These are phyloP conservation scores for Drechmeria coniospora DNA, from an alignment of 2,329 filamentous ascomycete genomes.

Conservation along the genomic window DNA sequence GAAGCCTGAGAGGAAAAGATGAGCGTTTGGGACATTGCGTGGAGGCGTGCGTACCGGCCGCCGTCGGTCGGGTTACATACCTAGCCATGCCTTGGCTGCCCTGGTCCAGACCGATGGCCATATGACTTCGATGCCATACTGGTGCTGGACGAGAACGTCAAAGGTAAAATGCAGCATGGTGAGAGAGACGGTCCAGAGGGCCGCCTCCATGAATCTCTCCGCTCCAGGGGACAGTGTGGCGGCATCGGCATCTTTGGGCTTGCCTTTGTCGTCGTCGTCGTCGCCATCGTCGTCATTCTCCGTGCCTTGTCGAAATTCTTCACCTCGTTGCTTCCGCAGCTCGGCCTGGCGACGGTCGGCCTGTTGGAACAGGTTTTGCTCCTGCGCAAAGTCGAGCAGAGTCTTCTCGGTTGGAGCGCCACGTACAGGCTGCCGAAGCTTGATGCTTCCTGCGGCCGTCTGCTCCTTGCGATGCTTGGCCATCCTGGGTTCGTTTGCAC, in stretches of 20 bases:
- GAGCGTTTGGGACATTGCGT: too few relatives aligned
- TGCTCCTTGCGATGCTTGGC: constrained; percentile 34
- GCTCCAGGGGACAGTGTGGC: constrained; percentile 24
- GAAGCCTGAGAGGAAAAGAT: constrained; percentile 28
- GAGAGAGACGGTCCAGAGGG: constrained; percentile 46
- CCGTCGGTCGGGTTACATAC: constrained; percentile 22
- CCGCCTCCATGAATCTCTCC: constrained; percentile 38
- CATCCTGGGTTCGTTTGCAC: constrained; percentile 22
- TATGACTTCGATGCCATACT: constrained; percentile 53
- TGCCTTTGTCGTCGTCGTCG: constrained; percentile 10
- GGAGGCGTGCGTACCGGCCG: too few relatives aligned
- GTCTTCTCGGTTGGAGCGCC: constrained; percentile 47
- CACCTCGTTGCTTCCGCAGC: constrained; percentile 8
- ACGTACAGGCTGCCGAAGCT: constrained; percentile 54
- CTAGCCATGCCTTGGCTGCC: constrained; percentile 33
- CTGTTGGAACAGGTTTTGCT: constrained; percentile 41
- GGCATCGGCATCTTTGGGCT: constrained; percentile 14
- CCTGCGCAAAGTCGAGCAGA: constrained; percentile 56
- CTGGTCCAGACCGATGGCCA: constrained; percentile 41
- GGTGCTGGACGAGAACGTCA: constrained; percentile 63
- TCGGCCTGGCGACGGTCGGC: constrained; percentile 24
- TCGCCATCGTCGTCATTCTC: constrained; percentile 16
- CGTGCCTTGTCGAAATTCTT: constrained; percentile 6
- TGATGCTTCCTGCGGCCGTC: constrained; percentile 34
- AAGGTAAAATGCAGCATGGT: constrained; percentile 63